Evolutionary conservation across 257 asterid species (phyloP).

Genomic region (Cruciata laevipes): DNA sequence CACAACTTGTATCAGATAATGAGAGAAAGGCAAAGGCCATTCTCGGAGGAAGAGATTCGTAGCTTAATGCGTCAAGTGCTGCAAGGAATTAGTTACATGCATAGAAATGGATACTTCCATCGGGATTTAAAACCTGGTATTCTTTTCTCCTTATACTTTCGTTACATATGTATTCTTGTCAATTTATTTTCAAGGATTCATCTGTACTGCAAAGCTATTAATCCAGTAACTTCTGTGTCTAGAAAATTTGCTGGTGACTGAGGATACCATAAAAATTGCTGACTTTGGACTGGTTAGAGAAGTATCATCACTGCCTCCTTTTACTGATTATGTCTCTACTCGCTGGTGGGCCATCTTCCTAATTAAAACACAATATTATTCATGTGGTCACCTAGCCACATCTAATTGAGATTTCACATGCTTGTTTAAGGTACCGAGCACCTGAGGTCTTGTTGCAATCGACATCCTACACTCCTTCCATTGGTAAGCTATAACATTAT

Average conservation of each 20-base stretch:
- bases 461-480: conserved; percentile 70
- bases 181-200: neutral
- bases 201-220: conserved; percentile 15
- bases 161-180: neutral
- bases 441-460: conserved; percentile 90
- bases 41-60: conserved; percentile 77
- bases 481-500: conserved; percentile 43
- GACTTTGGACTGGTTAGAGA: conserved; percentile 99
- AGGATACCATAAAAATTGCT: conserved; percentile 70
- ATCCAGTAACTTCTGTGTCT: conserved; percentile 19
- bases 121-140: conserved; percentile 98
- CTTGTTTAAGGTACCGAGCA: conserved; percentile 81
- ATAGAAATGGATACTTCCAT: conserved; percentile 74
- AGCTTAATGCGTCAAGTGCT: conserved; percentile 78
- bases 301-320: conserved; percentile 80
- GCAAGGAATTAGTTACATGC: conserved; percentile 87
- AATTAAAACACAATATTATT: conserved; percentile 3
- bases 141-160: conserved; percentile 12
- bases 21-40: conserved; percentile 58
- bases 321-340: conserved; percentile 95
- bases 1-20: conserved; percentile 76
- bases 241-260: conserved; percentile 91
- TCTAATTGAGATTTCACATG: conserved; percentile 18
- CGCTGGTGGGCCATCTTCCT: conserved; percentile 70
- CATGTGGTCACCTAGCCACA: conserved; percentile 7